phyloP scores from a whole-genome alignment of 768 basidiomycete genomes.

The Leccinellum albellum region DNA sequence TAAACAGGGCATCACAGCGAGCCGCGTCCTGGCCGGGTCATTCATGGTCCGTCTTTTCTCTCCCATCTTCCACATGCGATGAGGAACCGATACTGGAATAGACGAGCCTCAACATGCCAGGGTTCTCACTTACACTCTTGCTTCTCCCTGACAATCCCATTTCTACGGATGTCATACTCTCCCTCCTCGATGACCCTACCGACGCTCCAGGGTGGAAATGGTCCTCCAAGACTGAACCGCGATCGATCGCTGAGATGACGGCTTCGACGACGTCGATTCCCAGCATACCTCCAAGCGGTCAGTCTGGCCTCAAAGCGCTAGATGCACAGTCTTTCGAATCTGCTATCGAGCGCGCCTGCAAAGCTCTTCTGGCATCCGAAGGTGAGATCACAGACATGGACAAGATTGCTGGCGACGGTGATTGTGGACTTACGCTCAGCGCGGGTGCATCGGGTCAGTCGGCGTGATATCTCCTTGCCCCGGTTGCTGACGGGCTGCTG shows the following conservation, averaged over 20 bases:
- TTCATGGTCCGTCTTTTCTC: slow-evolving; percentile 64
- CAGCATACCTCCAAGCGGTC: background rate
- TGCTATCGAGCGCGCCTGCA: slow-evolving; percentile 56
- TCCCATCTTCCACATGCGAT: background rate
- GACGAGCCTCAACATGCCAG: slow-evolving; percentile 93
- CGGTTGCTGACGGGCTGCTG: background rate
- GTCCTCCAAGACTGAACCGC: slow-evolving; percentile 49
- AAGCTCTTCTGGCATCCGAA: slow-evolving; percentile 71
- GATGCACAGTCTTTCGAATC: slow-evolving; percentile 50
- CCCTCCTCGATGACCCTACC: slow-evolving; percentile 64
- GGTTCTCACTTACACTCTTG: slow-evolving; percentile 81
- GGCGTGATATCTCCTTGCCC: background rate
- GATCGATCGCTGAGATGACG: slow-evolving; percentile 10
- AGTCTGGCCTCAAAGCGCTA: slow-evolving; percentile 31
- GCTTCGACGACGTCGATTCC: slow-evolving; percentile 11
- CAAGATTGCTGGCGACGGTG: slow-evolving; percentile 88
- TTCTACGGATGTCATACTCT: slow-evolving; percentile 45
- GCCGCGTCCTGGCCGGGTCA: slow-evolving; percentile 70
- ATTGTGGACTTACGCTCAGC: slow-evolving; percentile 65
- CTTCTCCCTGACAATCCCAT: slow-evolving; percentile 57
- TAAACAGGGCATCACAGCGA: slow-evolving; percentile 50
- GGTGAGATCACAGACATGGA: slow-evolving; percentile 91
- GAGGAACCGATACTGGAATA: slow-evolving; percentile 22
- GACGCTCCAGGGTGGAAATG: slow-evolving; percentile 85
- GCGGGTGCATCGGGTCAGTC: slow-evolving; percentile 67